phyloP scores from a whole-genome alignment of 1,139 yeast species.

The Nakaseomyces sp. region DNA sequence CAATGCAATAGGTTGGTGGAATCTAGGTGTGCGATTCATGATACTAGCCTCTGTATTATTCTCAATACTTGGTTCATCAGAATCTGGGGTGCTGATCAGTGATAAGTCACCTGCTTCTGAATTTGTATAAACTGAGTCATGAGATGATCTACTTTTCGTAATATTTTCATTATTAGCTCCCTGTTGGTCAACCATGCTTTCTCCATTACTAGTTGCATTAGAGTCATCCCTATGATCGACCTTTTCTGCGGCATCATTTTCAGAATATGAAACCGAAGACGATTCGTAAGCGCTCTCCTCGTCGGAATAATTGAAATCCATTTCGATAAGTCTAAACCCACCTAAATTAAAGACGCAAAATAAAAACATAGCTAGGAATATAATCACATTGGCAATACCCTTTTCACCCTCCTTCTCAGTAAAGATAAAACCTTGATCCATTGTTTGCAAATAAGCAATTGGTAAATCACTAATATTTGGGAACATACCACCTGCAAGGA shows the following conservation, averaged over 20 bases:
- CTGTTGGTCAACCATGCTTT: neutral
- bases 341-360: constrained; percentile 71
- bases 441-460: constrained; percentile 78
- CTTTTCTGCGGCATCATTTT: constrained; percentile 7
- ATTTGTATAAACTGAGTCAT: neutral
- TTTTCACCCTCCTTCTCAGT: constrained; percentile 50
- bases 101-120: neutral
- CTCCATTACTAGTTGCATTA: neutral
- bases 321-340: constrained; percentile 57
- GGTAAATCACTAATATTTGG: constrained; percentile 80
- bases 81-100: neutral
- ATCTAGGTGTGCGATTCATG: neutral
- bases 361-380: constrained; percentile 65
- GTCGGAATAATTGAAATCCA: constrained; percentile 46
- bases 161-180: neutral
- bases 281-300: constrained; percentile 21
- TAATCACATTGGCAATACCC: constrained; percentile 83
- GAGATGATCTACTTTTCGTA: neutral
- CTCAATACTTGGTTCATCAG: neutral
- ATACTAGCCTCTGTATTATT: neutral
- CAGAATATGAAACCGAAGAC: constrained; percentile 6
- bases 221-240: neutral
- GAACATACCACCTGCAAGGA: constrained; percentile 69
- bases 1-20: neutral
- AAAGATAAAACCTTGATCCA: constrained; percentile 60